These are phyloP conservation scores for Drechmeria coniospora DNA, from an alignment of 2,329 filamentous ascomycete genomes.

Conservation along the genomic window DNA sequence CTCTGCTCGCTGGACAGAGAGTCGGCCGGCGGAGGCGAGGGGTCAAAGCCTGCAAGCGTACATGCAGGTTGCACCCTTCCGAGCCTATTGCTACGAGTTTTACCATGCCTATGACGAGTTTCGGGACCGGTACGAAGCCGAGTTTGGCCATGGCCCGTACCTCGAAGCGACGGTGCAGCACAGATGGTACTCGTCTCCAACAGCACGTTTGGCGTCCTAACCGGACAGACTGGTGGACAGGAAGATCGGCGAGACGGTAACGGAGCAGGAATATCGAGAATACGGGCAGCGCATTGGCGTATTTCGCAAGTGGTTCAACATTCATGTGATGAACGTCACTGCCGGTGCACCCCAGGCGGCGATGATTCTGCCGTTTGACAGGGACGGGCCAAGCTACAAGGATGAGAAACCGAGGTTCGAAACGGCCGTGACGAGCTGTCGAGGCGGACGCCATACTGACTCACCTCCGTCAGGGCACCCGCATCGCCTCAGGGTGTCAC, in stretches of 20 bases:
- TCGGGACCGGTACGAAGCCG: slow-evolving; percentile 9
- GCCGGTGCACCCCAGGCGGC: slow-evolving; percentile 9
- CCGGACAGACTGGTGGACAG: slow-evolving; percentile 7
- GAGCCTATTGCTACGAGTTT: slow-evolving; percentile 17
- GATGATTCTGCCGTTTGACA: slow-evolving; percentile 14
- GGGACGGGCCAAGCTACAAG: slow-evolving; percentile 10
- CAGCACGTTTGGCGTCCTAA: not conserved
- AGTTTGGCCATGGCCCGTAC: slow-evolving; percentile 11
- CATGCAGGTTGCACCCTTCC: slow-evolving; percentile 15
- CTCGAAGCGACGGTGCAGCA: slow-evolving; percentile 13
- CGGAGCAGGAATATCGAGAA: slow-evolving; percentile 9
- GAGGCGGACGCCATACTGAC: slow-evolving; percentile 1
- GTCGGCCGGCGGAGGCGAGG: slow-evolving; percentile 9
- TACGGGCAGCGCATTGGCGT: slow-evolving; percentile 10
- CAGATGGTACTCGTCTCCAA: slow-evolving; percentile 12
- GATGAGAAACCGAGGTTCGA: slow-evolving; percentile 13
- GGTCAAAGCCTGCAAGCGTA: slow-evolving; percentile 11
- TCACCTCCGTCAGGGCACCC: slow-evolving; percentile 13
- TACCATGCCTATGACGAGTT: slow-evolving; percentile 16
- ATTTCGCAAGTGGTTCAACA: slow-evolving; percentile 17
- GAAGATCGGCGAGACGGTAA: slow-evolving; percentile 9
- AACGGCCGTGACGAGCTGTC: slow-evolving; percentile 1
- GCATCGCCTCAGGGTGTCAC: slow-evolving; percentile 10
- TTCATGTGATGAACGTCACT: slow-evolving; percentile 10
- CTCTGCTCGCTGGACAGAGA: slow-evolving; percentile 7